These are phyloP conservation scores for Phalaenopsis equestris DNA, from an alignment of 106 monocot species.

Conservation along the genomic window DNA sequence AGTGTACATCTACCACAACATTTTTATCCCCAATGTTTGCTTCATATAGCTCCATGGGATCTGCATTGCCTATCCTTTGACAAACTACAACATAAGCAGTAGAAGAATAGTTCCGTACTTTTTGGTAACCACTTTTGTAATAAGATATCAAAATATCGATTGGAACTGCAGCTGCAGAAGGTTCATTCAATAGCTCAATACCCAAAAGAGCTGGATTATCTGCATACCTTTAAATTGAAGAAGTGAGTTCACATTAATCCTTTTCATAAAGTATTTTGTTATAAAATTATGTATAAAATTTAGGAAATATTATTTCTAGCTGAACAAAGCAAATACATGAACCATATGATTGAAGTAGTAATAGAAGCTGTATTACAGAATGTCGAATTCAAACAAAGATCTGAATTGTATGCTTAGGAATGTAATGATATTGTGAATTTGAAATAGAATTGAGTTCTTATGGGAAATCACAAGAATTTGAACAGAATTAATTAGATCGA, in stretches of 20 bases:
- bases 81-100: conserved; percentile 69
- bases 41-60: conserved; percentile 70
- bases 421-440: no score
- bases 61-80: conserved; percentile 85
- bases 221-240: conserved; percentile 41
- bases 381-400: not conserved
- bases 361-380: not conserved
- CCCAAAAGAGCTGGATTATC: conserved; percentile 63
- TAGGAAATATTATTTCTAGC: not conserved
- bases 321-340: not conserved
- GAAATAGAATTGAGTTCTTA: no score
- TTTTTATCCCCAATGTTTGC: conserved; percentile 61
- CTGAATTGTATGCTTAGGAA: not conserved
- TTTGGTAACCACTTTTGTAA: conserved; percentile 64
- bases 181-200: conserved; percentile 81
- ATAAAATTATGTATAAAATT: not conserved
- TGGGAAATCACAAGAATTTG: no score
- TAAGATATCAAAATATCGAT: conserved; percentile 63
- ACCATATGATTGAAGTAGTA: not conserved
- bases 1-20: conserved; percentile 75
- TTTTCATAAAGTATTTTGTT: not conserved
- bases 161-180: conserved; percentile 60
- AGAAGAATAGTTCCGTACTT: conserved; percentile 62
- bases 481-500: no score
- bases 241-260: not conserved